Evolutionary conservation across 345 rosid species (phyloP).

Genomic region (Populus pruinosa): DNA sequence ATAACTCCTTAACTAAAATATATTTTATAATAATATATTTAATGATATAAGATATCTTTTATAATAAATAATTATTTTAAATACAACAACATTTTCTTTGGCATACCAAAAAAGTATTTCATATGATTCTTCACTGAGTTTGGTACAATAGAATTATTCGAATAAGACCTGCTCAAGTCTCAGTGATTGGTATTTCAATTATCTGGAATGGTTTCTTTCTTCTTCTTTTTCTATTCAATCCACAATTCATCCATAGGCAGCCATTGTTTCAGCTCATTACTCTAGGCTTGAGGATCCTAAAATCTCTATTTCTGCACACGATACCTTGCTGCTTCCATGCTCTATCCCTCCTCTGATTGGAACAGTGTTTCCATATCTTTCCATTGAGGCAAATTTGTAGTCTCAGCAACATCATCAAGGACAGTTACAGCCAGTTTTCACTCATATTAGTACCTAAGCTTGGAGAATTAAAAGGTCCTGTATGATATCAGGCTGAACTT

Average conservation of each 20-base stretch:
- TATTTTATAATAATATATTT: too few relatives aligned
- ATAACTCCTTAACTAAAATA: too few relatives aligned
- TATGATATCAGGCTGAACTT: too few relatives aligned
- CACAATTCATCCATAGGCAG: too few relatives aligned
- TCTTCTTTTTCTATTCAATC: too few relatives aligned
- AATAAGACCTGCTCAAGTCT: conserved; percentile 15
- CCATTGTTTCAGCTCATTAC: not conserved
- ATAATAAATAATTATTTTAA: too few relatives aligned
- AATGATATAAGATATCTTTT: too few relatives aligned
- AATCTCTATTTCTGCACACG: not conserved
- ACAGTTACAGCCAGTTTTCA: not conserved
- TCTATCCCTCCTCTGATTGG: not conserved
- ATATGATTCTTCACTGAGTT: conserved; percentile 85
- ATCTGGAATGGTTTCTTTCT: not conserved
- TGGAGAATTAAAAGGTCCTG: not conserved
- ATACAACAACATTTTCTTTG: conserved; percentile 90
- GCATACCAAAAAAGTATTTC: conserved; percentile 83
- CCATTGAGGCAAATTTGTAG: not conserved
- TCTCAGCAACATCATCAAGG: not conserved
- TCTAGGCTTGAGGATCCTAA: not conserved
- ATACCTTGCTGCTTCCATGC: not conserved
- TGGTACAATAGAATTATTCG: conserved; percentile 79
- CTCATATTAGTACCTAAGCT: too few relatives aligned
- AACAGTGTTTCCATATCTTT: not conserved
- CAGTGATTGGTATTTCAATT: not conserved